Conservation (phyloP, 2,329 filamentous ascomycete genomes). For the Penicillium sp. region DNA sequence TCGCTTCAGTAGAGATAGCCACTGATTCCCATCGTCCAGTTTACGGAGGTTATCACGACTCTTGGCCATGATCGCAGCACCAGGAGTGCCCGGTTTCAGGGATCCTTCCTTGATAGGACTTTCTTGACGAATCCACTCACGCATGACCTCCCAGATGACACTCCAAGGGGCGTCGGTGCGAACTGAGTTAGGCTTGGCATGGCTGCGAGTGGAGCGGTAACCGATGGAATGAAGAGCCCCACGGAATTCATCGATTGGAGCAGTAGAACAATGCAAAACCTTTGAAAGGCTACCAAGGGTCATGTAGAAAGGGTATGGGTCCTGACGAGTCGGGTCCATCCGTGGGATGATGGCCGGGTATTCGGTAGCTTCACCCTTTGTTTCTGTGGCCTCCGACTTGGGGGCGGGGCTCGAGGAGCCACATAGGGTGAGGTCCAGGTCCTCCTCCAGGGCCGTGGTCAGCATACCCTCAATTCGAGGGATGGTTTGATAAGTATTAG, state of each 20-base stretch:
- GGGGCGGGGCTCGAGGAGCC: neutral
- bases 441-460: constrained; percentile 80
- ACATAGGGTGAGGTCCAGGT: constrained; percentile 30
- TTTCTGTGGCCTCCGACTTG: constrained; percentile 2
- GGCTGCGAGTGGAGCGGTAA: constrained; percentile 80
- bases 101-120: constrained; percentile 72
- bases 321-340: constrained; percentile 63
- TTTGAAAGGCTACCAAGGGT: constrained; percentile 73
- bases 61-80: constrained; percentile 66
- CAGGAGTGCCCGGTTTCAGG: constrained; percentile 69
- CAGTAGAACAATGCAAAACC: constrained; percentile 75
- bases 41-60: constrained; percentile 33
- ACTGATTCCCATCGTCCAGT: constrained; percentile 34
- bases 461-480: constrained; percentile 89
- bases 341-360: constrained; percentile 43
- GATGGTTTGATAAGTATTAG: constrained; percentile 73
- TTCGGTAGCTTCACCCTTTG: constrained; percentile 16
- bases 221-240: constrained; percentile 80
- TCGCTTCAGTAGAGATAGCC: constrained; percentile 33
- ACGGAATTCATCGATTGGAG: constrained; percentile 74
- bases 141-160: constrained; percentile 88
- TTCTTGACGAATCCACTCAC: constrained; percentile 84
- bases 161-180: constrained; percentile 93
- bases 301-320: constrained; percentile 84
- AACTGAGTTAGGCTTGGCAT: constrained; percentile 85